Conservation (phyloP, 768 basidiomycete genomes). For the Tulasnella sp. region DNA sequence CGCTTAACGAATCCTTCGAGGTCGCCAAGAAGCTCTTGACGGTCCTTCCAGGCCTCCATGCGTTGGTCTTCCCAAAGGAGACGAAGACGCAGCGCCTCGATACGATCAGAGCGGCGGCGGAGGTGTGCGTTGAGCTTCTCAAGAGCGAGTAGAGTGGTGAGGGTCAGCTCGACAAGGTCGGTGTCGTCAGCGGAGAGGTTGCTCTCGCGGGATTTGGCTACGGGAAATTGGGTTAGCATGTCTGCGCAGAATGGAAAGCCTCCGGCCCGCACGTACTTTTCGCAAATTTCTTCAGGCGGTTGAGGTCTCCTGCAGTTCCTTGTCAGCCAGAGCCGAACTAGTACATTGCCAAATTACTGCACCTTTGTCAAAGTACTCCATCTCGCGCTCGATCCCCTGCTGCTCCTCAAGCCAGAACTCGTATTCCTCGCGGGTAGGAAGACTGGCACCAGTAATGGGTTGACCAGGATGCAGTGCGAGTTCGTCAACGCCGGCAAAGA, state of each 20-base stretch:
- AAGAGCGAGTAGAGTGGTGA: slow-evolving; percentile 76
- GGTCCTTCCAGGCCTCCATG: slow-evolving; percentile 59
- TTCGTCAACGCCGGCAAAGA: slow-evolving; percentile 64
- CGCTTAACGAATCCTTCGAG: slow-evolving; percentile 54
- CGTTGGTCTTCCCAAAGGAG: slow-evolving; percentile 78
- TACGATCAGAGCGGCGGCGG: slow-evolving; percentile 65
- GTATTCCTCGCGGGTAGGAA: slow-evolving; percentile 59
- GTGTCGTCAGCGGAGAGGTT: slow-evolving; percentile 82
- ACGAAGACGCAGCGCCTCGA: slow-evolving; percentile 66
- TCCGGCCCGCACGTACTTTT: slow-evolving; percentile 50
- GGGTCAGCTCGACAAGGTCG: slow-evolving; percentile 82
- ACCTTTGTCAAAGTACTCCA: slow-evolving; percentile 72
- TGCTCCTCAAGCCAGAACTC: slow-evolving; percentile 70
- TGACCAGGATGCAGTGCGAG: slow-evolving; percentile 43
- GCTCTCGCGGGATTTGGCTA: slow-evolving; percentile 58
- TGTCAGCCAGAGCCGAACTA: background rate
- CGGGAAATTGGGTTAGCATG: slow-evolving; percentile 32
- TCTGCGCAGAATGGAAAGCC: background rate
- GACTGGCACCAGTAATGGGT: slow-evolving; percentile 43
- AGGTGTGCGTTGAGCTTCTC: slow-evolving; percentile 82
- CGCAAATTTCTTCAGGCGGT: slow-evolving; percentile 74
- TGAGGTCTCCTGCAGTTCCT: slow-evolving; percentile 47
- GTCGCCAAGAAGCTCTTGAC: slow-evolving; percentile 54
- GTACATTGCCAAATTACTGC: background rate
- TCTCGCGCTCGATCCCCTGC: slow-evolving; percentile 79